phyloP scores from a whole-genome alignment of 2,329 filamentous ascomycete species.

The Pseudocercospora eumusae region DNA sequence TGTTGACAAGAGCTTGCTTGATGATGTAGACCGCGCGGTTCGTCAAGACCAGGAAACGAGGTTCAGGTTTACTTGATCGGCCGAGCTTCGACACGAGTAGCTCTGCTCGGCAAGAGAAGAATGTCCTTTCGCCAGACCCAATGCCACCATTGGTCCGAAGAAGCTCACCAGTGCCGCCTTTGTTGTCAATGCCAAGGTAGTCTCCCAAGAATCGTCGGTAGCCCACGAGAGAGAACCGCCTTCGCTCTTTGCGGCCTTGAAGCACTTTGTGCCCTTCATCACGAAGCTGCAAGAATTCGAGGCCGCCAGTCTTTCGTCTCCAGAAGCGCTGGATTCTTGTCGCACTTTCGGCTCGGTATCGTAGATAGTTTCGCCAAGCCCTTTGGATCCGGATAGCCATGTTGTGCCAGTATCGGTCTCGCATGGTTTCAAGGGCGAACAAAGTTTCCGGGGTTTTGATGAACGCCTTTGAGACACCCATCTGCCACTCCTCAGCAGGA shows the following conservation, averaged over 20 bases:
- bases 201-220: constrained; percentile 92
- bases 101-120: constrained; percentile 92
- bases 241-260: constrained; percentile 82
- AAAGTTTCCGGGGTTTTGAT: constrained; percentile 97
- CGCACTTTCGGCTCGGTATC: constrained; percentile 88
- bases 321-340: constrained; percentile 94
- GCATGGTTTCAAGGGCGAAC: constrained; percentile 95
- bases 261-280: constrained; percentile 85
- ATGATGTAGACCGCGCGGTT: constrained; percentile 82
- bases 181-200: constrained; percentile 85
- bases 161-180: constrained; percentile 75
- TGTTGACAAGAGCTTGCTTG: constrained; percentile 77
- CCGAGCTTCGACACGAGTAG: constrained; percentile 92
- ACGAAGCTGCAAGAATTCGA: constrained; percentile 83
- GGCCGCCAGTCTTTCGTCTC: constrained; percentile 87
- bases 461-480: constrained; percentile 95
- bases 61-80: constrained; percentile 88
- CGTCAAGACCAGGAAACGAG: constrained; percentile 81
- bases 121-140: constrained; percentile 65
- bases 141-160: constrained; percentile 75
- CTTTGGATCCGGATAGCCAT: constrained; percentile 98
- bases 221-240: constrained; percentile 86
- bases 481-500: constrained; percentile 91
- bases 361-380: constrained; percentile 93
- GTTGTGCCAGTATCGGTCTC: constrained; percentile 98